These are phyloP conservation scores for Aspergillus conjunctus DNA, from an alignment of 495 filamentous ascomycete species.

Conservation along the genomic window DNA sequence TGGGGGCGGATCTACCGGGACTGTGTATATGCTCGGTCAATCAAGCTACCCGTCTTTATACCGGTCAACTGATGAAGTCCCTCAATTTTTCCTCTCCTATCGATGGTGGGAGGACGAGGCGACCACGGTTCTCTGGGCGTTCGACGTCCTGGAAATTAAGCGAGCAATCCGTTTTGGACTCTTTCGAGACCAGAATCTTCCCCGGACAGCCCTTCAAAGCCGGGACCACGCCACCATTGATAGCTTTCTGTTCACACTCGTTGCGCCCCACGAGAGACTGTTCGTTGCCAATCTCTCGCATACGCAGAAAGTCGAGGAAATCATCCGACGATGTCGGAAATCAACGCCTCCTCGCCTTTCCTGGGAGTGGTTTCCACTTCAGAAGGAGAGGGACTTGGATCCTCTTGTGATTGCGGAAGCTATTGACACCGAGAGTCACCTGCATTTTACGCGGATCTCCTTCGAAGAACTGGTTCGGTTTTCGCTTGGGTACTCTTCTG, in stretches of 20 bases:
- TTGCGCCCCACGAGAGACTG: constrained; percentile 32
- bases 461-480: constrained; percentile 48
- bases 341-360: constrained; percentile 25
- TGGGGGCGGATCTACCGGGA: constrained; percentile 3
- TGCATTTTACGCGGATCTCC: constrained; percentile 43
- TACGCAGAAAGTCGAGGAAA: constrained; percentile 48
- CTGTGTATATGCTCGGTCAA: constrained; percentile 22
- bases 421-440: constrained; percentile 48
- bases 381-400: constrained; percentile 24
- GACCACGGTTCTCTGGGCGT: constrained; percentile 43
- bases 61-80: constrained; percentile 33
- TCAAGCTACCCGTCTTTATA: constrained; percentile 39
- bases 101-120: constrained; percentile 52
- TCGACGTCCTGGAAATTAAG: constrained; percentile 42
- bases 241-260: constrained; percentile 33
- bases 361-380: constrained; percentile 46
- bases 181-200: constrained; percentile 38
- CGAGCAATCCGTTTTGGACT: constrained; percentile 44
- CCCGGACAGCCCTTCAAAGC: constrained; percentile 37
- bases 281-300: constrained; percentile 36
- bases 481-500: constrained; percentile 38
- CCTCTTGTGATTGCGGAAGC: constrained; percentile 33
- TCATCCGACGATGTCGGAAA: constrained; percentile 37
- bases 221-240: constrained; percentile 39
- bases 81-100: constrained; percentile 34